Conservation (phyloP, 2,329 filamentous ascomycete species). For the Thelonectria discophora region DNA sequence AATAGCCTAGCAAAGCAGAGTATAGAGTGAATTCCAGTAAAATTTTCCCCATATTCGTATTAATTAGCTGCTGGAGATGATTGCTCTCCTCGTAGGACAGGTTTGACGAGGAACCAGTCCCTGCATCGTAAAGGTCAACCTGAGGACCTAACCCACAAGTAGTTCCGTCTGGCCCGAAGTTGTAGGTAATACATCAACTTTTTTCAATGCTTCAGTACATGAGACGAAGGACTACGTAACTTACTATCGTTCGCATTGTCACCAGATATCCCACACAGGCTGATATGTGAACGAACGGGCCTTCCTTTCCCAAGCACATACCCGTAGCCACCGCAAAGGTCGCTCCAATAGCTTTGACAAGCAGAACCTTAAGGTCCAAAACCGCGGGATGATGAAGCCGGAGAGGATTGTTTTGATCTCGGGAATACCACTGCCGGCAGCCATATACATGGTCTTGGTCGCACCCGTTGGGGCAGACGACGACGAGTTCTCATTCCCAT, state of each 20-base stretch:
- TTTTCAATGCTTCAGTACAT: too few species aligned
- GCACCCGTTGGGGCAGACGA: not conserved
- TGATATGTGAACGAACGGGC: conserved; percentile 30
- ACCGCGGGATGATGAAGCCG: conserved; percentile 26
- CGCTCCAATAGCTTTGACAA: conserved; percentile 29
- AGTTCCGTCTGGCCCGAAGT: too few species aligned
- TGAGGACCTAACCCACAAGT: too few species aligned
- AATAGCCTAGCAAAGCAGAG: too few species aligned
- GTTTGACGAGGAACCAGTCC: too few species aligned
- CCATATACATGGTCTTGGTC: conserved; percentile 31
- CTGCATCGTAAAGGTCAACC: too few species aligned
- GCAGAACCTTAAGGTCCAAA: conserved; percentile 26
- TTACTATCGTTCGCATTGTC: not conserved
- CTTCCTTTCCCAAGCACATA: conserved; percentile 32
- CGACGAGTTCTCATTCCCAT: not conserved
- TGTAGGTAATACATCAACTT: too few species aligned
- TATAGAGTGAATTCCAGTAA: too few species aligned
- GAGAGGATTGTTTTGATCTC: conserved; percentile 31
- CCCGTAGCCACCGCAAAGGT: conserved; percentile 30
- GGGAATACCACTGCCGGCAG: conserved; percentile 28
- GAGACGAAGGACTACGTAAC: too few species aligned
- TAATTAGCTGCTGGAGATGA: too few species aligned
- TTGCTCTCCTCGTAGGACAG: too few species aligned
- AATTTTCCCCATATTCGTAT: too few species aligned
- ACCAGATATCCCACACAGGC: conserved; percentile 29